phyloP scores from a whole-genome alignment of 139 green algal species.

The Coelastrella sp. region DNA sequence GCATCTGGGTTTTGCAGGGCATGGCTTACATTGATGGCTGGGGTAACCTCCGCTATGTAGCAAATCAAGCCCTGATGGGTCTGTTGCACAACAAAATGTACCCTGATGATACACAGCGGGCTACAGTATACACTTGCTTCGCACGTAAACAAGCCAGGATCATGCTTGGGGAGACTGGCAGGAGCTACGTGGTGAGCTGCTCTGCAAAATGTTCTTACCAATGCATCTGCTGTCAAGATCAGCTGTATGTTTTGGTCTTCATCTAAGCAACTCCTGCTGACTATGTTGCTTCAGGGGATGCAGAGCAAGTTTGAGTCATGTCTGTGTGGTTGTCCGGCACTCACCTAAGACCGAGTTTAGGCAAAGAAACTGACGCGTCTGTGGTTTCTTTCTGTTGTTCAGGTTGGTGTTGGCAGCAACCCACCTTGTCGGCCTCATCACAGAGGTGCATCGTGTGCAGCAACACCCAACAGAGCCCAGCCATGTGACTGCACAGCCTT shows the following conservation, averaged over 20 bases:
- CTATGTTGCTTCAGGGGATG: no score
- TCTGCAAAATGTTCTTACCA: no score
- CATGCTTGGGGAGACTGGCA: constrained; percentile 69
- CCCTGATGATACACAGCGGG: not conserved
- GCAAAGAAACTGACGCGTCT: no score
- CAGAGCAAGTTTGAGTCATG: no score
- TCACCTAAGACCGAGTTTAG: no score
- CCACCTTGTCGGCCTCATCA: constrained; percentile 66
- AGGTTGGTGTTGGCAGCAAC: constrained; percentile 64
- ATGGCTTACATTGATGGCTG: constrained; percentile 48
- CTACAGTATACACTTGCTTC: constrained; percentile 72
- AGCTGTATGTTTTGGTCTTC: no score
- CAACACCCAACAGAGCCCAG: not conserved
- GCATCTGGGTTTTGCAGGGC: constrained; percentile 18
- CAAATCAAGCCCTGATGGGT: constrained; percentile 70
- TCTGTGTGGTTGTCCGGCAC: no score
- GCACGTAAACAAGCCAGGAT: constrained; percentile 70
- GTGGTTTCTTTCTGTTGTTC: not conserved
- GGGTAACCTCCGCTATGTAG: constrained; percentile 66
- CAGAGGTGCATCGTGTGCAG: constrained; percentile 67
- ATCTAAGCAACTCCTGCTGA: no score
- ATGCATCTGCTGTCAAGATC: no score
- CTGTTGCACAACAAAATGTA: constrained; percentile 49
- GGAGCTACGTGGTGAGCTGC: constrained; percentile 44
- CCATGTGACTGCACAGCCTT: constrained; percentile 46